Base-by-base conservation (phyloP, 75 land plant genomes). In the Pinus taeda region DNA sequence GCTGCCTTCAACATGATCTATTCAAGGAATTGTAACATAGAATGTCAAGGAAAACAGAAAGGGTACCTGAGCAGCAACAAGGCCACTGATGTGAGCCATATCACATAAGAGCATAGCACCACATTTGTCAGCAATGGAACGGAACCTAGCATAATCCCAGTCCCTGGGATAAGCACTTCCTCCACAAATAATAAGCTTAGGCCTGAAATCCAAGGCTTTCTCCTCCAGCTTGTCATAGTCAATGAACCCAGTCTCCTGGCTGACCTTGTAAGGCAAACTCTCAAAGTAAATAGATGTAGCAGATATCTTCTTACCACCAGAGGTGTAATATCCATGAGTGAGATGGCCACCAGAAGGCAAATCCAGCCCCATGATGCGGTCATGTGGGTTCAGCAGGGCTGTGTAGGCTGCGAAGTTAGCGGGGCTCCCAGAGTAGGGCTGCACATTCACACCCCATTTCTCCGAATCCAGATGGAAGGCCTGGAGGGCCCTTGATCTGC, bases 61-160 rank as follows among this genome's bases (percentile, higher is more conserved):
- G 26, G 22, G 36, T 79, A 89, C 93, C 93, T 89, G 89, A 67
- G 96, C 90, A 39, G 96, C 94, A 79, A 93, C 95, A 73, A 93
- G 95, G 1, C 97, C 97, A 80, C 95, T 93, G 75, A 84, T 86
- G 72, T 94, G 97, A 69, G 97, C 97, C 95, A 93, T 93, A 76
- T 93, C 96, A 73, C 96, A 93, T 20, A 93, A 82, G 60, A 93
- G 75, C 13, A 89, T 72, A 33, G 89, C 88, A 24, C 95, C 95
- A 60, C 88, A 86, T 71, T 92, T 93, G 71, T 93, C 95, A 7
- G 94, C 93, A 78, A 93, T 80, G 15, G 76, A 5, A n/a, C 88
- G 77, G 59, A 93, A 82, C 85, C 79, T 87, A 58, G 77, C 85
- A 71, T 92, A 93, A 74, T 93, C 96, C 96, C 96, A 93, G 62